Conservation (phyloP, 305 asterid genomes). For the Solanum hybrid region DNA sequence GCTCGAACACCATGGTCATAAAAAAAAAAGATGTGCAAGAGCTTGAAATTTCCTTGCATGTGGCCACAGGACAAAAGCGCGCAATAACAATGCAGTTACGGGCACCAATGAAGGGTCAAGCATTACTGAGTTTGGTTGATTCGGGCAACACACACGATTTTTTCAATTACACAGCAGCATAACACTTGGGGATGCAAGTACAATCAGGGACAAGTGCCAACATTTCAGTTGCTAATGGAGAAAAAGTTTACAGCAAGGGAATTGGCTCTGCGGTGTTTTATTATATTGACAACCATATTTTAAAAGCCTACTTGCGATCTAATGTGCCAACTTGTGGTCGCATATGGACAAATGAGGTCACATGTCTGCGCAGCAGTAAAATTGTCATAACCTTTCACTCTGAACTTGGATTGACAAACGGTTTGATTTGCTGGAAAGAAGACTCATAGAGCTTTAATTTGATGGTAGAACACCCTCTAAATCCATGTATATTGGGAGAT, state of each 20-base stretch:
- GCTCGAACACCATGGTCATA: background rate
- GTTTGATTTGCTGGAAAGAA: background rate
- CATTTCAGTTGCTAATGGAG: background rate
- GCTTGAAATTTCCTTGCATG: background rate
- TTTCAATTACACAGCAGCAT: background rate
- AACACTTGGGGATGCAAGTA: background rate
- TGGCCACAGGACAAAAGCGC: background rate
- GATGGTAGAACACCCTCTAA: background rate
- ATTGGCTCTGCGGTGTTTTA: background rate
- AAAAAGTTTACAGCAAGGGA: background rate
- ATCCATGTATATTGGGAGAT: background rate
- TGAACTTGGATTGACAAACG: background rate
- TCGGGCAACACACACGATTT: background rate
- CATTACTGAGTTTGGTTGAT: background rate
- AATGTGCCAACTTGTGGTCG: background rate
- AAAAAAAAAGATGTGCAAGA: background rate
- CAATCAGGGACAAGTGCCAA: background rate
- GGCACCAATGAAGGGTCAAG: background rate
- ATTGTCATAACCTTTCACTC: background rate
- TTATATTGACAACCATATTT: background rate
- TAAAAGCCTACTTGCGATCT: background rate
- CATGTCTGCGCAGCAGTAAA: background rate
- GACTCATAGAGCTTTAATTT: background rate
- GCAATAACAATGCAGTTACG: background rate
- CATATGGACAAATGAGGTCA: background rate